Evolutionary conservation across 1,139 yeast species (phyloP), one percentile per base, ranked within the genome.

Genomic region (Suhomyces guaymorum): DNA sequence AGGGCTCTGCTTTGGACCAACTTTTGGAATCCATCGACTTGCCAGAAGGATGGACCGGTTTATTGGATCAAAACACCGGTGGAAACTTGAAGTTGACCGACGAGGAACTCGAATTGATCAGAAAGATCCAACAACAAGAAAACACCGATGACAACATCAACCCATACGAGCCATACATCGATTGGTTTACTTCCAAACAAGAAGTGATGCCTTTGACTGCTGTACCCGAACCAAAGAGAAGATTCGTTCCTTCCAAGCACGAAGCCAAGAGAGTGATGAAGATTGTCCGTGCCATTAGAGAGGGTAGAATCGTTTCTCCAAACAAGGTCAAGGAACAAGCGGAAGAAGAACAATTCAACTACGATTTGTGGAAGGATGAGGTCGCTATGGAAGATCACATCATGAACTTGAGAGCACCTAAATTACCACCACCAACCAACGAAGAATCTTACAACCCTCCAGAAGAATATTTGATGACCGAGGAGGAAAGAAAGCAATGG

Each of bases 31-130:
- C 82, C 19, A 92, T 94, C 45, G 98, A 92, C 44, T 71, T 92
- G 46, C 98, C 97, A 9, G 95, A 86, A 62, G 98, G 98, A 23
- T 92, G 97, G 97, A 94, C 98, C 8, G 99, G 99, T 29, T 71
- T 94, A 46, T 66, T 92, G 40, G 97, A 92, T 61, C 87, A 88
- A 55, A 76, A 82, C 49, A 88, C 97, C 7, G 99, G 98, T 44
- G 65, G 81, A n/a, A 74, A 88, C 32, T 75, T 92, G 63, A 89
- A 92, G 51, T 70, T 92, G 44, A 79, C 89, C n/a, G 75, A 75
- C 39, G 97, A 92, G 55, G 98, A 92, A 63, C 73, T 90, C 51
- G 96, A 90, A 46, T 73, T 94, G 45, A 87, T 92, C 54, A 75
- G 82, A 47, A 88, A 88, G 57, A 81, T 92, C 51, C 96, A 89